Base-by-base conservation (phyloP, 1,284 basidiomycete species). In the Malassezia obtusa region DNA sequence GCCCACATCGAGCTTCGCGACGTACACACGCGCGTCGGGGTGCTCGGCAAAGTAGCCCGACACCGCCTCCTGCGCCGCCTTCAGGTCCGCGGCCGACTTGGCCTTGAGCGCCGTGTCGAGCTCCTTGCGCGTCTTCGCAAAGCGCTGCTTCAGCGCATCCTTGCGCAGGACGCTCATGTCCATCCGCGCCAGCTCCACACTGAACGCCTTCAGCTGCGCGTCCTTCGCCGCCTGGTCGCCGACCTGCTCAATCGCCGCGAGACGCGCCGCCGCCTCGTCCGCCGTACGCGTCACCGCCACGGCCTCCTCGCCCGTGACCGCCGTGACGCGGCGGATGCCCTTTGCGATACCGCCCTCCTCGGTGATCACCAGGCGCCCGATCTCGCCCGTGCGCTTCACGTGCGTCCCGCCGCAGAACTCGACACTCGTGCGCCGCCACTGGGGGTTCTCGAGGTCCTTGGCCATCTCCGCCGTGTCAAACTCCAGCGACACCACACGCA, bases 391-490 rank as follows among this genome's bases (percentile, higher is more conserved):
- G 76, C 85, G 87, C 25, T 82, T 81, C 50, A 98, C 94, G 74
- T 99, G 92, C 0, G 94, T 98, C 75, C 92, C 92, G 76, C 92
- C 92, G 75, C 92, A 98, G 73, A 98, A 94, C 76, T 98, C 94
- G 63, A 94, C 82, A 75, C 87, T 90, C 8, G 91, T 94, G 24
- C 77, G 77, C 40, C 85, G 78, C 92, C 92, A 99, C 76, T 86
- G 87, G 6, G 84, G 81, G 76, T 92, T 90, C 66, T 84, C 81
- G 30, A 95, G 79, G 65, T 96, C 87, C 66, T 81, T 78, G 36
- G 82, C 78, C 54, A 98, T 89, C 52, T 91, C 87, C 48, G 91
- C 84, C 11, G 94, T 80, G 60, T 85, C 82, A 71, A 81, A 89
- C 71, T 87, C 89, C 37, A 99, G 79, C 10, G 87, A 82, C 12